Percentiles rank a stretch among this genome's conserved stretches.
Conservation (phyloP, 495 filamentous ascomycete genomes). For the Penicillium tannophilum region DNA sequence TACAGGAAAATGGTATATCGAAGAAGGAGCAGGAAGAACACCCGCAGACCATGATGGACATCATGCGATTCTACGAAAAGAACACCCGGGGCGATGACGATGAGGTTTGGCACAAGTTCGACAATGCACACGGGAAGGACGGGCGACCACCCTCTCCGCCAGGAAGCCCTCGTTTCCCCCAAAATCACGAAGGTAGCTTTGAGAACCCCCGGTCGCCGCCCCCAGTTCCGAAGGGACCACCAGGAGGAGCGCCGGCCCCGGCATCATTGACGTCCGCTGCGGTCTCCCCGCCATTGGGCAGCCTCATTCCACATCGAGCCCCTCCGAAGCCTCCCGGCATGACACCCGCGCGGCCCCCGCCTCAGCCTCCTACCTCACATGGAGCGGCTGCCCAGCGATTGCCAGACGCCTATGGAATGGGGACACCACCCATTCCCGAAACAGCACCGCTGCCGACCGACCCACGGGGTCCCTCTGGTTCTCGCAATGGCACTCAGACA, state of each 20-base stretch:
- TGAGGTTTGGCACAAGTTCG: constrained; percentile 93
- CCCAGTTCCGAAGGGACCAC: constrained; percentile 70
- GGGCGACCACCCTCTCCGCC: constrained; percentile 69
- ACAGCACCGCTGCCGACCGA: constrained; percentile 58
- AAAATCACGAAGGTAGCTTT: constrained; percentile 89
- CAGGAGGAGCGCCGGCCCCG: constrained; percentile 21
- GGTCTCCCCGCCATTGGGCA: constrained; percentile 38
- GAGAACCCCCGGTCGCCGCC: constrained; percentile 95
- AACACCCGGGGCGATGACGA: constrained; percentile 84
- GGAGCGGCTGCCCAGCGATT: constrained; percentile 21
- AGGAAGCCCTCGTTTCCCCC: constrained; percentile 88
- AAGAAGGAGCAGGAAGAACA: constrained; percentile 95
- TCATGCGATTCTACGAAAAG: constrained; percentile 95
- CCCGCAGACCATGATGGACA: constrained; percentile 90
- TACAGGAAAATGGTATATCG: constrained; percentile 94
- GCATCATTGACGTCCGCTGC: constrained; percentile 7
- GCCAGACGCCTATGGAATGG: constrained; percentile 29
- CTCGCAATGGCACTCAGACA: constrained; percentile 41
- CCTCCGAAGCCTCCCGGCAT: constrained; percentile 48
- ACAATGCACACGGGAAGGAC: constrained; percentile 60
- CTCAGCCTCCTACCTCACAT: constrained; percentile 51
- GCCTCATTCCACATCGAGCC: constrained; percentile 46
- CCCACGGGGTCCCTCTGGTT: constrained; percentile 45
- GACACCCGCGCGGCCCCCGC: constrained; percentile 48
- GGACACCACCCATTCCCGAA: constrained; percentile 44